Evolutionary conservation across 2,329 filamentous ascomycete species (phyloP), one percentile per base, ranked within the genome.

Genomic region (Waltergamsia citrina): DNA sequence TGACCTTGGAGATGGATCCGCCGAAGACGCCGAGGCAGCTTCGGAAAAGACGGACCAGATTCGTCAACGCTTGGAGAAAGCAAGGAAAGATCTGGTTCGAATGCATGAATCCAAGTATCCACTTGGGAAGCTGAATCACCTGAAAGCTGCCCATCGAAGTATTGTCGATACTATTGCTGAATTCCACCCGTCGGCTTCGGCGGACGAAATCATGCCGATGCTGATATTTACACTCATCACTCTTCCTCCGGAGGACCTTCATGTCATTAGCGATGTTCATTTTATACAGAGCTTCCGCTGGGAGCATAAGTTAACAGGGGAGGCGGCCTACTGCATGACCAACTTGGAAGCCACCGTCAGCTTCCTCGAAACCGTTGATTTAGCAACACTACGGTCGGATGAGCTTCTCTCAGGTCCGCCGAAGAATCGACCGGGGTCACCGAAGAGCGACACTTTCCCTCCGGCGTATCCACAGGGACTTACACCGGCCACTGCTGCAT

Each of bases 191-290:
- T 78, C 88, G 1, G 94, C 92, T 1, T 96, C 92, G 1, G 92
- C 92, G 3, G 92, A 98, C 52, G 92, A 96, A 59, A 93, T 98
- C 35, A 78, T 98, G 54, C 92, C 92, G 1, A 94, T 94, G 56
- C 71, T 98, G 41, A 98, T 98, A 41, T 98, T 94, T 61, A 85
- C 87, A 0, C 72, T 98, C 39, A 93, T 98, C 52, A 95, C 87
- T 3, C 81, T 88, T 29, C 81, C 86, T 1, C 83, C 88, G 0
- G 84, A 92, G 55, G 75, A 80, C 22, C 79, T 96, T 31, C 85
- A 88, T 54, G 81, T 88, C 36, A 86, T 94, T 50, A 96, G 90
- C 63, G 93, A 98, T 53, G 67, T 93, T n/a, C 78, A 83, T 46
- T 98, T 96, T 53, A 87, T 96, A 44, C 88, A 96, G 52, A 69